Evolutionary conservation across 768 basidiomycete genomes (phyloP), one percentile per base, ranked within the genome.

Genomic region (Leccinum subtestaceum): DNA sequence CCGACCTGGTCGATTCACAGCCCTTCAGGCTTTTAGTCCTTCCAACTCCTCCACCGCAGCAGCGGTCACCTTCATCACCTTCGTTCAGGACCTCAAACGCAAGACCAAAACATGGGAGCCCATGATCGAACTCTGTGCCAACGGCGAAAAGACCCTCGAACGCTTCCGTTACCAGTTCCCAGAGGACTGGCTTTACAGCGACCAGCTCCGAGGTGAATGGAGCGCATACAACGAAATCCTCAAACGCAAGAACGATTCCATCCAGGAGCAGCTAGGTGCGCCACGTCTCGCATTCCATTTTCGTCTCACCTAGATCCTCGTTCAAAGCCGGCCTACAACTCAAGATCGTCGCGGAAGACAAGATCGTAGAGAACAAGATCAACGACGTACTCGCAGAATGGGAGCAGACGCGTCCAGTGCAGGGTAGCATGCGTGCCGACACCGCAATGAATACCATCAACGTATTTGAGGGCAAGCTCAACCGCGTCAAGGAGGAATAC

Each of bases 261-360:
- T 99, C 67, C 94, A 98, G 77, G 95, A 98, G 75, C 97, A 99
- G 72, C 83, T 98, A 47, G 91, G 95, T 95, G 73, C 58, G 84
- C 7, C 5, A 71, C 29, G n/a, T 45, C 47, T 21, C 52, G 10
- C 62, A 21, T 48, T 55, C 27, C 54, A n/a, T 11, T 53, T 13
- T 23, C 21, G 47, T 52, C 64, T 65, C 38, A 63, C 49, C n/a
- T 43, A 7, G 13, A 32, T 48, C 38, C 4, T 34, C 4, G 43
- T 43, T 62, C 4, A 4, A 60, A 96, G 95, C 93, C 62, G 97
- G 96, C 1, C 80, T 99, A n/a, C 97, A 98, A 74, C 80, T 98
- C 62, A 99, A 98, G 82, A 96, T 99, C 72, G 92, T 96, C n/a
- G 95, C 97, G 2, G 95, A 99, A 74, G 97, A 98, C 80, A 96